Conservation (phyloP, 768 basidiomycete genomes). For the Agrocybe praecox region DNA sequence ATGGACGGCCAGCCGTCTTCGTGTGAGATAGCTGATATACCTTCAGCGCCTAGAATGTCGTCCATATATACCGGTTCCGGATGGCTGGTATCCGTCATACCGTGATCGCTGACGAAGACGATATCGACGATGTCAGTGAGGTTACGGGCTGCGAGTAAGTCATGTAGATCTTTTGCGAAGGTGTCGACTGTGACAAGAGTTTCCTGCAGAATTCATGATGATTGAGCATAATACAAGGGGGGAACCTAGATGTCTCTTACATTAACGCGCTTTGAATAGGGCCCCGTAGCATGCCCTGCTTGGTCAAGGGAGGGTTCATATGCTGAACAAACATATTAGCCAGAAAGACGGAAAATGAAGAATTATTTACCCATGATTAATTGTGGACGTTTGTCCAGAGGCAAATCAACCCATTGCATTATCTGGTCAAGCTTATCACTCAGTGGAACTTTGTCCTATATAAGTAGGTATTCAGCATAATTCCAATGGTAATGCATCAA, state of each 20-base stretch:
- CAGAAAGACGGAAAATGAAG: too few relatives aligned
- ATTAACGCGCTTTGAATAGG: constrained; percentile 70
- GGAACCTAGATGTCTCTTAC: constrained; percentile 38
- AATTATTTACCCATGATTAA: constrained; percentile 68
- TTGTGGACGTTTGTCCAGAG: constrained; percentile 70
- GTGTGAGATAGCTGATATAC: constrained; percentile 62
- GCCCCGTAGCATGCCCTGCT: constrained; percentile 76
- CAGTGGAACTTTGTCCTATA: constrained; percentile 63
- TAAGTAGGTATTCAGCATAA: neutral
- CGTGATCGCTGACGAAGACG: constrained; percentile 88
- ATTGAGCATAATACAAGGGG: neutral
- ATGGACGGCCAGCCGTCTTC: constrained; percentile 91
- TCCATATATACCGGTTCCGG: constrained; percentile 79
- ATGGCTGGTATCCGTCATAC: constrained; percentile 90
- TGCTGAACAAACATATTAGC: too few relatives aligned
- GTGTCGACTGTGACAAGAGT: constrained; percentile 69
- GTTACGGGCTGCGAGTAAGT: constrained; percentile 66
- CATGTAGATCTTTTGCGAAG: constrained; percentile 73
- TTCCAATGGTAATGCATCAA: neutral
- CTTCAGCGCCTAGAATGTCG: constrained; percentile 72
- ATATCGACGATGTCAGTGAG: constrained; percentile 84
- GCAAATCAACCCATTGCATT: constrained; percentile 81
- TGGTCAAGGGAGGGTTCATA: constrained; percentile 89
- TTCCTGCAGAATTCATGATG: constrained; percentile 36
- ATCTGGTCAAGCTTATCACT: constrained; percentile 77